Evolutionary conservation across 805 yeast genomes (phyloP), one percentile per base, ranked within the genome.

Genomic region (Candida dendrica): DNA sequence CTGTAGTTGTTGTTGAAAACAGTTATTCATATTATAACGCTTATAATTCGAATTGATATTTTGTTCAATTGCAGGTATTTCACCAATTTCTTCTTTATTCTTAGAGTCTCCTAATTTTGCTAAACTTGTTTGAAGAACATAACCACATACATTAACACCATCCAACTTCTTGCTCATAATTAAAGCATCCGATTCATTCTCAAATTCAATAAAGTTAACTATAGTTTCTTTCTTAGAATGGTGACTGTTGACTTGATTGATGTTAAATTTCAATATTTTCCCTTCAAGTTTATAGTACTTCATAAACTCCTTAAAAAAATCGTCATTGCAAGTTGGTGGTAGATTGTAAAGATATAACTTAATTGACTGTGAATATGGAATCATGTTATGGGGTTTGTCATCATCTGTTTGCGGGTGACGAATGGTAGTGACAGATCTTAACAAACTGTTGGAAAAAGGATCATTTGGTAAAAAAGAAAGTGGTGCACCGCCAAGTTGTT

Each of bases 241-340:
- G 20, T 53, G 47, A 14, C 42, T 47, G 37, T 41, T 6, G 9
- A 16, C 9, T 18, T 19, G 9, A 37, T 37, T 37, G n/a, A 37
- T 29, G n/a, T 17, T 15, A 17, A 26, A 55, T 29, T 46, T 53
- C 32, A 52, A 31, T 13, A 55, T 47, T 3, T 39, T 37, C 2
- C 59, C 59, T 31, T 47, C 41, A 20, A 55, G 46, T 2, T 42
- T 41, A 36, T 56, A 55, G 15, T 40, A 45, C 42, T 47, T 50
- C 40, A 56, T 46, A 26, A 56, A 51, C 32, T 52, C 38, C 41
- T 55, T 53, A 46, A 56, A 56, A 33, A 56, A 56, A 24, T 53
- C 50, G 36, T 55, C 61, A 40, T 50, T 53, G 8, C 55, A 44
- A 3, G 47, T 43, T n/a, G 47, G 47, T 14, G 61, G 56, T 37